A percentile compares a stretch with the other conserved stretches of the same genome.
These are phyloP conservation scores for Colletotrichum chrysophilum DNA, from an alignment of 2,329 filamentous ascomycete species.

Conservation along the genomic window DNA sequence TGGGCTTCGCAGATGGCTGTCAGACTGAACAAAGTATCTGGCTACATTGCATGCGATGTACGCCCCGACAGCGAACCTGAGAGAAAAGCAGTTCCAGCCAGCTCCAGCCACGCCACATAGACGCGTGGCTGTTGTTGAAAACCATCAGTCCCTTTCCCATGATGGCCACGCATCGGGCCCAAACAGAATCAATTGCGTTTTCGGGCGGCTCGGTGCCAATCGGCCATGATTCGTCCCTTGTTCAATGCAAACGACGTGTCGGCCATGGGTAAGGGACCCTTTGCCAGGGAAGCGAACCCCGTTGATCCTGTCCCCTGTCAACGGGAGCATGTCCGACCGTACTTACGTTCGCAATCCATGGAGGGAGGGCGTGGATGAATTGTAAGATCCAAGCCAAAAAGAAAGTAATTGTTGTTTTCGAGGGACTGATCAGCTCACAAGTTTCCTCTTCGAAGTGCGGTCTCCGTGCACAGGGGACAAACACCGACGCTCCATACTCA, in stretches of 20 bases:
- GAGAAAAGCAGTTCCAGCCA: not conserved
- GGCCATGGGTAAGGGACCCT: not conserved
- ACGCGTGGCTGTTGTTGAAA: not conserved
- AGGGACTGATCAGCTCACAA: not conserved
- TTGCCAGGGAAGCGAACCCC: not conserved
- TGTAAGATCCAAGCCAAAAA: not conserved
- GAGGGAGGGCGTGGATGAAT: not conserved
- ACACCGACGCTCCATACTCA: not conserved
- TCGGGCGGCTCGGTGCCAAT: not conserved
- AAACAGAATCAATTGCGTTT: not conserved
- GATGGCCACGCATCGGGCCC: not conserved
- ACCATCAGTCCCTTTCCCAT: not conserved
- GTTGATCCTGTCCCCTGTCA: not conserved
- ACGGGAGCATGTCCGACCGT: not conserved
- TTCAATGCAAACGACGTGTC: constrained; percentile 7
- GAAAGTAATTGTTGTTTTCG: not conserved
- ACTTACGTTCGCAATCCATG: not conserved
- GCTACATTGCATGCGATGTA: not conserved
- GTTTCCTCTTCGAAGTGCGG: not conserved
- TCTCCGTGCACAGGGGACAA: not conserved
- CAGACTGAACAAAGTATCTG: not conserved
- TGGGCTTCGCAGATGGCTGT: not conserved
- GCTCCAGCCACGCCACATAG: not conserved
- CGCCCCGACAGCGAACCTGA: not conserved
- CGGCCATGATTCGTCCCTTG: not conserved